Evolutionary conservation across 1,284 basidiomycete genomes (phyloP), one percentile per base, ranked within the genome.

Genomic region (Agroathelia rolfsii): DNA sequence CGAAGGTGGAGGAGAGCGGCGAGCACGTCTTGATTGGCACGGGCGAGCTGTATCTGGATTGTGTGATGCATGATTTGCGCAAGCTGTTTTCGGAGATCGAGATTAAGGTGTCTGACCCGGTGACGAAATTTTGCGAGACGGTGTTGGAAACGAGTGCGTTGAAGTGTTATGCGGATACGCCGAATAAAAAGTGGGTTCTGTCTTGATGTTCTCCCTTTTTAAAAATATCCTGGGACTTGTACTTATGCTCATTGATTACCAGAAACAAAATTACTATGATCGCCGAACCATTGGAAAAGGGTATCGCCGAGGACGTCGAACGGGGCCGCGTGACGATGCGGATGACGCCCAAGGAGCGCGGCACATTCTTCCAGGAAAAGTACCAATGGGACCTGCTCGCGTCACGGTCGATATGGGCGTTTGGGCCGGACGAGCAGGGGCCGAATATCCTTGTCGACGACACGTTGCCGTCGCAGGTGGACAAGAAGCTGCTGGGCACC

Each of bases 61-160:
- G 84, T 44, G 85, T 96, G 27, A 76, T 99, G 78, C 93, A 98
- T 53, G 95, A 99, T 59, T 61, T 99, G 41, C 72, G 95, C 39
- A 75, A 75, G 41, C 55, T 98, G 41, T 99, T 95, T 61, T 78
- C 87, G 28, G 95, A 98, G 64, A 96, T 98, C 46, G 95, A 99
- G 69, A 96, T 99, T 68, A 97, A 98, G 63, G 92, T 98, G 10
- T 96, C 92, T 19, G 95, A 99, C 63, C 95, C 95, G 1, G 92
- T 97, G 18, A 95, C 93, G 16, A 89, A 92, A 53, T 98, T 99
- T 63, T 88, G 89, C 52, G 95, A 99, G 64, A 99, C 95, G 8
- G 95, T 98, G 12, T 69, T 98, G 40, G 95, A 99, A 64, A 98
- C 95, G 18, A 93, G 87, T 44, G 93, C 93, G 5, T 63, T 99